Evolutionary conservation across 202 grass and related monocot species (phyloP).

Genomic region (Carex sylvatica): DNA sequence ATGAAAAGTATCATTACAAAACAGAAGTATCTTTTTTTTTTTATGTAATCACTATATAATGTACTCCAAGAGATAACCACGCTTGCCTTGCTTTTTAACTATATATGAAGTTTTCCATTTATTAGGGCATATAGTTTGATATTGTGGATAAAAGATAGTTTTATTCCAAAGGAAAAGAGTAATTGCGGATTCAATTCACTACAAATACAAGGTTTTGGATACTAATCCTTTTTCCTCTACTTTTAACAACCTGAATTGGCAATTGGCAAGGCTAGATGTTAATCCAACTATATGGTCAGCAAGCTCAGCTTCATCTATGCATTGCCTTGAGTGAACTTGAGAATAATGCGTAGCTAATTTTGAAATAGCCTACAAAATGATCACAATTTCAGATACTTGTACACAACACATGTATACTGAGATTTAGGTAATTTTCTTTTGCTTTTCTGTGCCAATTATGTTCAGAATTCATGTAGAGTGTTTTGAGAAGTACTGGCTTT

Average conservation of each 20-base stretch:
- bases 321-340: constrained; percentile 79
- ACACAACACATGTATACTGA: not conserved
- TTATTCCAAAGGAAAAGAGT: not conserved
- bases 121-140: not conserved
- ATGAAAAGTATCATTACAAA: not conserved
- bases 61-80: not conserved
- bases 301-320: constrained; percentile 75
- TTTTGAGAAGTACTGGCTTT: constrained; percentile 4
- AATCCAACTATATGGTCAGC: constrained; percentile 83
- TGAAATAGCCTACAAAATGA: constrained; percentile 49
- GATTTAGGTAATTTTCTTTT: not conserved
- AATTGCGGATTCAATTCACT: not conserved
- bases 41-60: not conserved
- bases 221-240: not conserved
- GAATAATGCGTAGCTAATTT: constrained; percentile 74
- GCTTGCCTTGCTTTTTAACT: not conserved
- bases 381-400: constrained; percentile 16
- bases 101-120: not conserved
- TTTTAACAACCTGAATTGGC: constrained; percentile 63
- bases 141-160: not conserved
- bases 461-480: not conserved
- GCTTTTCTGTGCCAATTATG: not conserved
- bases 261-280: constrained; percentile 71
- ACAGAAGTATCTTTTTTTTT: not conserved
- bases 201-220: not conserved